A percentile compares a stretch with the other conserved stretches of the same genome.
Evolutionary conservation across 768 basidiomycete genomes (phyloP).

Genomic region (Rhizopogon vesiculosus): DNA sequence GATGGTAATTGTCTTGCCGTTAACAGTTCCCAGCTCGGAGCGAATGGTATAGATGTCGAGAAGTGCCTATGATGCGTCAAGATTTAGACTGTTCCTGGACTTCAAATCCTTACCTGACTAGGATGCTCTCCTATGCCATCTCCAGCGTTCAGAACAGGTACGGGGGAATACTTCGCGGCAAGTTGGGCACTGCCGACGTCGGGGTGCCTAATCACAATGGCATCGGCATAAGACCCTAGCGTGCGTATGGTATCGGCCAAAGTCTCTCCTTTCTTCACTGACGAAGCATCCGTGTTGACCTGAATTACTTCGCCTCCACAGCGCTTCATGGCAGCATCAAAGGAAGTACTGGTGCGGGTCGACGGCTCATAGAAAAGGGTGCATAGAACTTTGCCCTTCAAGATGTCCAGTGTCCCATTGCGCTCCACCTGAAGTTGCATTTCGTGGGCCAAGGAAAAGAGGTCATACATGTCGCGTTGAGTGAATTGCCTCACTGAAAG

Average conservation of each 20-base stretch:
- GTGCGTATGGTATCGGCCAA: slow-evolving; percentile 92
- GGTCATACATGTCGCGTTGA: slow-evolving; percentile 83
- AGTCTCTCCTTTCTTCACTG: slow-evolving; percentile 90
- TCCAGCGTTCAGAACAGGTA: slow-evolving; percentile 95
- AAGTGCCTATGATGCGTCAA: slow-evolving; percentile 48
- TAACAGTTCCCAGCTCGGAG: slow-evolving; percentile 96
- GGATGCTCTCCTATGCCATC: slow-evolving; percentile 98
- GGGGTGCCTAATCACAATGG: slow-evolving; percentile 91
- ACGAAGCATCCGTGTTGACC: slow-evolving; percentile 75
- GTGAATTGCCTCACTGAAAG: slow-evolving; percentile 92
- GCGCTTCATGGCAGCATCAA: slow-evolving; percentile 98
- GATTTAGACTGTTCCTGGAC: neutral
- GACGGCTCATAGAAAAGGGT: slow-evolving; percentile 97
- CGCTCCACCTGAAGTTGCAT: slow-evolving; percentile 96
- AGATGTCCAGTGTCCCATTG: slow-evolving; percentile 79
- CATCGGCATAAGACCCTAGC: slow-evolving; percentile 92
- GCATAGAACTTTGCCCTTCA: slow-evolving; percentile 88
- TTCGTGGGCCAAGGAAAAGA: slow-evolving; percentile 93
- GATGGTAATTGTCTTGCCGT: slow-evolving; percentile 88
- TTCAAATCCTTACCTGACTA: slow-evolving; percentile 59
- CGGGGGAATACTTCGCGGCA: slow-evolving; percentile 94
- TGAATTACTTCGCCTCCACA: slow-evolving; percentile 95
- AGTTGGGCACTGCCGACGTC: slow-evolving; percentile 90
- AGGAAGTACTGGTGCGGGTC: slow-evolving; percentile 91
- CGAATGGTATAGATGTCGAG: slow-evolving; percentile 93